Conservation (phyloP, 1,284 basidiomycete species). For the Cystobasidium sp. region DNA sequence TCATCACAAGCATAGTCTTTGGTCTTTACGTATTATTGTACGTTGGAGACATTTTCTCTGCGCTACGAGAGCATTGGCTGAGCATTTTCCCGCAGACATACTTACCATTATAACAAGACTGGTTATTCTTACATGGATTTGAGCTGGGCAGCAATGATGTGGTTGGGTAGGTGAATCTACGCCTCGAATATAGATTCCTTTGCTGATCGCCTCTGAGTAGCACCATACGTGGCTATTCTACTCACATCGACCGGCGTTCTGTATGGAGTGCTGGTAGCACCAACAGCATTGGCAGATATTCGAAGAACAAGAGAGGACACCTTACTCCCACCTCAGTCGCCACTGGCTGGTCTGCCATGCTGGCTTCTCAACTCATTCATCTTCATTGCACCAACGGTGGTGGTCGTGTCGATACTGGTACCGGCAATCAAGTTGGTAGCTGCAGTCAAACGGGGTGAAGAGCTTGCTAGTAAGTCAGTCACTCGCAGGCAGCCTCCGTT, state of each 20-base stretch:
- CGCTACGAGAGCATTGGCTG: background rate
- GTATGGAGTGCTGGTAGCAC: slow-evolving; percentile 31
- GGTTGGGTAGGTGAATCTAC: slow-evolving; percentile 6
- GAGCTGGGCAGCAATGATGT: slow-evolving; percentile 21
- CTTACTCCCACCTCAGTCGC: slow-evolving; percentile 12
- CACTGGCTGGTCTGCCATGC: slow-evolving; percentile 23
- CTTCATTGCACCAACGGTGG: slow-evolving; percentile 12
- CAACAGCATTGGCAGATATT: slow-evolving; percentile 8
- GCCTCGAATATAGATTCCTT: background rate
- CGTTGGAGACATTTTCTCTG: background rate
- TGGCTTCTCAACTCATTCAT: slow-evolving; percentile 34
- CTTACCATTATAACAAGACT: slow-evolving; percentile 15
- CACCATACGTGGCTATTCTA: slow-evolving; percentile 28
- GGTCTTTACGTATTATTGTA: slow-evolving; percentile 7
- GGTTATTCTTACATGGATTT: slow-evolving; percentile 27
- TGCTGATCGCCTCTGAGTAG: background rate
- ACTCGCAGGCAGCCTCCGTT: background rate
- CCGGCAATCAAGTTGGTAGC: slow-evolving; percentile 23
- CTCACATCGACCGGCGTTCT: slow-evolving; percentile 29
- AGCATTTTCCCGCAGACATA: background rate
- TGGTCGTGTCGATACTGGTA: slow-evolving; percentile 13
- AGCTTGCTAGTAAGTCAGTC: background rate
- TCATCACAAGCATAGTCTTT: slow-evolving; percentile 20
- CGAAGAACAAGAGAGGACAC: background rate
- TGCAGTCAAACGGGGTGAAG: slow-evolving; percentile 21